Conservation (phyloP, 345 rosid genomes). For the Theobroma cacao region DNA sequence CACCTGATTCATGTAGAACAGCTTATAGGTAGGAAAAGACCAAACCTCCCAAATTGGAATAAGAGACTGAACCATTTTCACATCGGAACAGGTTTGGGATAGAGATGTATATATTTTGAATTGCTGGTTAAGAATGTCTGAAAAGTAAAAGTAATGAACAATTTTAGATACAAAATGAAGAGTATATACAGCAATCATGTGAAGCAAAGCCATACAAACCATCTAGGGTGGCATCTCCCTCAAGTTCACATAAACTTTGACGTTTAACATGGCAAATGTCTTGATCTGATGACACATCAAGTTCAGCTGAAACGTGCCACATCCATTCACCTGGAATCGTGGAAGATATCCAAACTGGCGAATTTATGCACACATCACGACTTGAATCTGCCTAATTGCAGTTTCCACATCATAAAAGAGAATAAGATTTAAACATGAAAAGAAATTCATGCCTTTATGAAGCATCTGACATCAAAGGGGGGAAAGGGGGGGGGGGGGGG, state of each 20-base stretch:
- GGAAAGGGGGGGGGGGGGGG: no score
- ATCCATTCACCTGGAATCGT: conserved; percentile 80
- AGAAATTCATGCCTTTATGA: not conserved
- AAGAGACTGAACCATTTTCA: conserved; percentile 93
- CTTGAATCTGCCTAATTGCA: conserved; percentile 58
- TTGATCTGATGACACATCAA: conserved; percentile 39
- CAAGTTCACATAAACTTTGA: conserved; percentile 87
- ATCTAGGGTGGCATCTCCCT: conserved; percentile 74
- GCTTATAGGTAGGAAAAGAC: conserved; percentile 14
- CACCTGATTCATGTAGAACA: not conserved
- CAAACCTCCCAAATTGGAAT: conserved; percentile 97
- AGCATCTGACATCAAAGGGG: not conserved
- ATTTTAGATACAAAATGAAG: conserved; percentile 14
- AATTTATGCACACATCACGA: conserved; percentile 35
- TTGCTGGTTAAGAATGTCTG: conserved; percentile 85
- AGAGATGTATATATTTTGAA: conserved; percentile 59
- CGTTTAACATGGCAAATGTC: conserved; percentile 41
- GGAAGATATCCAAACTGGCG: conserved; percentile 67
- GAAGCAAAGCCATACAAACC: conserved; percentile 45
- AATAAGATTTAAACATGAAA: not conserved
- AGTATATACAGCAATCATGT: not conserved
- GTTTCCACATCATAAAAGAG: conserved; percentile 19
- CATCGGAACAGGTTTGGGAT: conserved; percentile 71
- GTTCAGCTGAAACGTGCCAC: conserved; percentile 53
- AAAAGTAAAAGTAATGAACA: conserved; percentile 20